Evolutionary conservation across 2,329 filamentous ascomycete genomes (phyloP), one percentile per base, ranked within the genome.

Genomic region (Aspergillus niger): DNA sequence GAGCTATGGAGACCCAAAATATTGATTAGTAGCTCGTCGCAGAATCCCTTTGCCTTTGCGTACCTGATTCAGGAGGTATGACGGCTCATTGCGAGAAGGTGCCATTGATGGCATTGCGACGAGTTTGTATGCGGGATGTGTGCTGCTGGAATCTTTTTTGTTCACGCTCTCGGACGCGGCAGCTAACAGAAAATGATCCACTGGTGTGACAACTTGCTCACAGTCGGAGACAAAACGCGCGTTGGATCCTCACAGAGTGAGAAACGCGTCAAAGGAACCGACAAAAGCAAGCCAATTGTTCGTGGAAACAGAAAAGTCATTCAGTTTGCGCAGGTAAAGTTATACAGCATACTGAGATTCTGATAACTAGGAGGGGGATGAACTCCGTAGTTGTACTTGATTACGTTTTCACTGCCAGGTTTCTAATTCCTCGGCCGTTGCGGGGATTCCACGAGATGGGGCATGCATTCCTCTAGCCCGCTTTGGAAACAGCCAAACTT

Each of bases 1-100:
- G 67, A 98, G 96, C 92, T 99, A 73, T 47, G 43, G 39, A 36
- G 11, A 13, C 11, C 32, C 17, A 15, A 15, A 50, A 67, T 57
- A 70, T 64, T 64, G 56, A 43, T 38, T 6, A 48, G 24, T 51
- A 8, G 22, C 26, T 26, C 24, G 1, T 44, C 20, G 8, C 44
- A 20, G 3, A 13, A 11, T 59, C 24, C 24, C 20, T 47, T 28
- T 48, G 20, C 3, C 58, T 69, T 65, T 58, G 58, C 71, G 66
- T 59, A 77, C 76, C 69, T 78, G 76, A 53, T 78, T 78, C 28
- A 79, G 66, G 22, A 78, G 69, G 63, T 73, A 72, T 17, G 71
- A 71, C 20, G 74, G 72, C 61, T 78, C 76, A 66, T 70, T 76
- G 39, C 73, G 72, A 50, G 70, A 67, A 43, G 68, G 63, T 26